Evolutionary conservation across 129 eudicot species (phyloP), one percentile per base, ranked within the genome.

Genomic region (Pulicaria dysenterica): DNA sequence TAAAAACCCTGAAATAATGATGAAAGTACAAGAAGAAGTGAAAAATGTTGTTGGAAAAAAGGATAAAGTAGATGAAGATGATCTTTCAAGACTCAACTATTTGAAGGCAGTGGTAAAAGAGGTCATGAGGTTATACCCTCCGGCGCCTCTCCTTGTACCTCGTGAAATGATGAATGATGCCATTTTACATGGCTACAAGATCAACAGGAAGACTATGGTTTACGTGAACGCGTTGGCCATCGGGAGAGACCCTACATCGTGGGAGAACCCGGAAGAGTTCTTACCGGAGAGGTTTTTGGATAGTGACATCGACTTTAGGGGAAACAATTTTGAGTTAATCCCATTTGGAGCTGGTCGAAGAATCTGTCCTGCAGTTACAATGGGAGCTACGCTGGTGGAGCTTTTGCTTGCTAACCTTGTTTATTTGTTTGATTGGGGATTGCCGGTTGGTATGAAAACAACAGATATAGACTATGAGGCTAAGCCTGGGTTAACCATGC

Each of bases 281-380:
- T 51, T 19, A 1, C 82, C 82, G 1, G 50, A 70, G 36, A 51
- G 77, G 45, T 77, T 77, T 77, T 6, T 77, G 61, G 34, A 15
- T 8, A 61, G 72, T 51, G 61, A 53, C 70, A 61, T 77, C 6
- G 65, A 19, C 70, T 69, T 59, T 14, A 77, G 46, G 41, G 76
- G 76, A 6, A 41, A 8, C 51, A 76, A 77, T 51, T 77, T 69
- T 8, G 69, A 77, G 81, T 14, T 69, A 17, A 77, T 69, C 5
- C 81, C 81, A 0, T 77, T 77, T 59, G 81, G 81, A 15, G 59
- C 44, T 31, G 82, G 82, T 14, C 42, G 73, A n/a, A 78, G 77
- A 70, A 78, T 78, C 5, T 78, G 77, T 34, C 82, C 82, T 4
- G 77, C 72, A 37, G 24, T 79, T 6, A 13, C 60, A 39, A 44